Percentiles rank a stretch among this genome's conserved stretches.
phyloP scores from a whole-genome alignment of 108 stramenopile genomes.

The Cyclostephanos invisitatus region DNA sequence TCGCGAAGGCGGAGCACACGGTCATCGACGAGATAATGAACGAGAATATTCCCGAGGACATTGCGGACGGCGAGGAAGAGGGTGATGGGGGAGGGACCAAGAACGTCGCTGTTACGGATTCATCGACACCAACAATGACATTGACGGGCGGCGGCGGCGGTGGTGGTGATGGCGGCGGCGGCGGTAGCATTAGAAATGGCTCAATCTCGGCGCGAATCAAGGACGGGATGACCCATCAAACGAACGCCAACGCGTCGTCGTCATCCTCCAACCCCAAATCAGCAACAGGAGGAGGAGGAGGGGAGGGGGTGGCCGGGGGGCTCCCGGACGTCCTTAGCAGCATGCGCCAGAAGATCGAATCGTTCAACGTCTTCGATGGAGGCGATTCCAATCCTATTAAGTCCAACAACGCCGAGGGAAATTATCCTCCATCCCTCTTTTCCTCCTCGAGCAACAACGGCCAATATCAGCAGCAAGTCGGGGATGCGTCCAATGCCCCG shows the following conservation, averaged over 20 bases:
- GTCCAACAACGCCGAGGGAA: slow-evolving; percentile 1
- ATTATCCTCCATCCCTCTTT: slow-evolving; percentile 16
- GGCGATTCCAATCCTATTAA: slow-evolving; percentile 21
- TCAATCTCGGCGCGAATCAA: neutral
- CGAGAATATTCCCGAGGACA: slow-evolving; percentile 11
- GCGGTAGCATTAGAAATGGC: neutral
- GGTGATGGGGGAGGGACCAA: neutral
- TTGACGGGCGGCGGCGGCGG: neutral
- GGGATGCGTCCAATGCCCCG: neutral
- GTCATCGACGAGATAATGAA: slow-evolving; percentile 32
- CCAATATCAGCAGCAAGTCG: neutral
- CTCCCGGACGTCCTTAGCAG: slow-evolving; percentile 75
- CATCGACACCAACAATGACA: neutral
- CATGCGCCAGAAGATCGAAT: slow-evolving; percentile 83
- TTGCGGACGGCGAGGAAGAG: neutral
- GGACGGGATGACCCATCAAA: slow-evolving; percentile 8
- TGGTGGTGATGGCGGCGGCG: neutral
- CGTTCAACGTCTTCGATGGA: slow-evolving; percentile 65
- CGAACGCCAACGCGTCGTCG: slow-evolving; percentile 14
- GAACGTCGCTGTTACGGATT: neutral
- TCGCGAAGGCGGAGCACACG: slow-evolving; percentile 31
- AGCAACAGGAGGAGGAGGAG: neutral
- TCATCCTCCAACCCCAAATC: neutral
- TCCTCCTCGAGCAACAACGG: neutral
- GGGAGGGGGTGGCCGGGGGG: neutral